Percentiles rank a stretch among this genome's conserved stretches.
These are phyloP conservation scores for Penicillium concentricum DNA, from an alignment of 2,329 filamentous ascomycete species.

Conservation along the genomic window DNA sequence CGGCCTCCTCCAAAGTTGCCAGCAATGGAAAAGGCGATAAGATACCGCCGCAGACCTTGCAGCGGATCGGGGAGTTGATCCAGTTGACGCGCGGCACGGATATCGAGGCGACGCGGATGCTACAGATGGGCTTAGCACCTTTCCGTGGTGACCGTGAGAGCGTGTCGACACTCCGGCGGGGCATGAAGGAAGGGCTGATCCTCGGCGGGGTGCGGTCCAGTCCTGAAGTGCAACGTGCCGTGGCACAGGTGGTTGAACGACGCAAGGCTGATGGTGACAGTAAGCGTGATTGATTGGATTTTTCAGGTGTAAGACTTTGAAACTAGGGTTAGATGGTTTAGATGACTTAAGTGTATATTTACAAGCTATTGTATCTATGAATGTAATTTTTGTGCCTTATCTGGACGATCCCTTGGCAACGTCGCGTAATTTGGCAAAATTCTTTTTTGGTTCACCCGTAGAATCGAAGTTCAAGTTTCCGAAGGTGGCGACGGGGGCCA, in stretches of 20 bases:
- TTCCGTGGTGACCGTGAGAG: slow-evolving; percentile 70
- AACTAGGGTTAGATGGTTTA: neutral
- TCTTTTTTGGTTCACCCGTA: slow-evolving; percentile 1
- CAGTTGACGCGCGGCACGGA: slow-evolving; percentile 60
- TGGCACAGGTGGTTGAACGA: slow-evolving; percentile 66
- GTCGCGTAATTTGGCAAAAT: slow-evolving; percentile 3
- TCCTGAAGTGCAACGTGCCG: slow-evolving; percentile 77
- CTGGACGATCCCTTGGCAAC: slow-evolving; percentile 3
- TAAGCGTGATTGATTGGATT: slow-evolving; percentile 18
- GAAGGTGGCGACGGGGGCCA: neutral
- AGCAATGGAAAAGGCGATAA: slow-evolving; percentile 31
- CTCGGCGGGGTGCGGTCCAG: slow-evolving; percentile 79
- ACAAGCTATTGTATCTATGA: neutral
- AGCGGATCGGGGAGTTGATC: slow-evolving; percentile 68
- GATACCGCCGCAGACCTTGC: slow-evolving; percentile 51
- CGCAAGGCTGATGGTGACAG: slow-evolving; percentile 44
- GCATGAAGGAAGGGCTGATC: slow-evolving; percentile 82
- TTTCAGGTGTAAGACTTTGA: neutral
- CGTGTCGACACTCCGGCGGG: slow-evolving; percentile 64
- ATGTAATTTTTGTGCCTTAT: neutral
- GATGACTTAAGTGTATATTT: neutral
- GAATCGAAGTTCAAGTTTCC: slow-evolving; percentile 1
- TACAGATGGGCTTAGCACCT: slow-evolving; percentile 77
- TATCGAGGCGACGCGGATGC: slow-evolving; percentile 65
- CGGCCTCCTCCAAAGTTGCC: slow-evolving; percentile 53